Evolutionary conservation across 345 rosid genomes (phyloP).

Genomic region (Populus pruinosa): DNA sequence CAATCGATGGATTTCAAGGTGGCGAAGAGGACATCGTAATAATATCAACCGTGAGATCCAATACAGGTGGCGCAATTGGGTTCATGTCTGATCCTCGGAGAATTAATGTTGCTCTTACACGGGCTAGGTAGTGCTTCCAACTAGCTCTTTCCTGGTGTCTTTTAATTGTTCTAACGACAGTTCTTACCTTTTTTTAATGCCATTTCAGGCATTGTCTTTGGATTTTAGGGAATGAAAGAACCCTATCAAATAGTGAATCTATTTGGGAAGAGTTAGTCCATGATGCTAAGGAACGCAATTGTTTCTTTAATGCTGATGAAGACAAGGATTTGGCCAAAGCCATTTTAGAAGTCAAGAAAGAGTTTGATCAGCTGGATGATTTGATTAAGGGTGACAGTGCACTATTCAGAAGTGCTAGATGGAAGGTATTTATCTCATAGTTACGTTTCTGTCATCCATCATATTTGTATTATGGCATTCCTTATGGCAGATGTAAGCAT

Average conservation of each 20-base stretch:
- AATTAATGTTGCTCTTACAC: conserved; percentile 20
- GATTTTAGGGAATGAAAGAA: conserved; percentile 49
- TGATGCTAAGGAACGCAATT: conserved; percentile 40
- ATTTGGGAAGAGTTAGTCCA: conserved; percentile 32
- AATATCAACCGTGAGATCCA: conserved; percentile 24
- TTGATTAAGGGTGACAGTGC: conserved; percentile 29
- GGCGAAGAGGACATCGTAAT: conserved; percentile 25
- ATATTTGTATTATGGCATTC: neutral
- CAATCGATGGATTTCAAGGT: conserved; percentile 28
- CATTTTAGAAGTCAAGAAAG: conserved; percentile 35
- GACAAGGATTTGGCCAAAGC: conserved; percentile 35
- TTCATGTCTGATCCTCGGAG: conserved; percentile 16
- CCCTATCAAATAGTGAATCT: conserved; percentile 30
- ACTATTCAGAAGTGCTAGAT: conserved; percentile 36
- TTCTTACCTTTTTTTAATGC: neutral
- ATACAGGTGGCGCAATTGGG: conserved; percentile 13
- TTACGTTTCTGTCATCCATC: neutral
- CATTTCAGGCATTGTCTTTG: conserved; percentile 44
- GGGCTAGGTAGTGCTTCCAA: conserved; percentile 19
- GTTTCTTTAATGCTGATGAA: conserved; percentile 45
- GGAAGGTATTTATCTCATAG: conserved; percentile 40
- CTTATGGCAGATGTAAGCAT: neutral
- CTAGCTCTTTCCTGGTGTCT: neutral
- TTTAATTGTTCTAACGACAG: neutral
- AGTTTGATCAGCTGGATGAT: conserved; percentile 38